Percentiles rank a stretch among this genome's conserved stretches.
Evolutionary conservation across 2,329 filamentous ascomycete species (phyloP).

Genomic region (Xylaria digitata): DNA sequence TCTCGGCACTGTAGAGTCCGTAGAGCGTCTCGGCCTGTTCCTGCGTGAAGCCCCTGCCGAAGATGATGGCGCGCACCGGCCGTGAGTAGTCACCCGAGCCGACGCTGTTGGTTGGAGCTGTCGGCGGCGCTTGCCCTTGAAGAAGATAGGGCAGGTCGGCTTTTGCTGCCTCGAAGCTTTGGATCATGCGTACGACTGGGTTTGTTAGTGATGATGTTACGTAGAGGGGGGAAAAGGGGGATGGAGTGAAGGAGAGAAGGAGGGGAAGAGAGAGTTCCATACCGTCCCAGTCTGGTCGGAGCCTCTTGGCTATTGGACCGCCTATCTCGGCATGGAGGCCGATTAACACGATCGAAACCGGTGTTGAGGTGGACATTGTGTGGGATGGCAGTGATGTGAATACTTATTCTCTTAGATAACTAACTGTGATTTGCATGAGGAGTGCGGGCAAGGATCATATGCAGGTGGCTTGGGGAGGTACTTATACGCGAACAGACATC

Average conservation of each 20-base stretch:
- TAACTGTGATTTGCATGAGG: neutral
- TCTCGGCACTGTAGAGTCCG: neutral
- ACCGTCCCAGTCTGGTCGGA: conserved; percentile 39
- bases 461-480: no score
- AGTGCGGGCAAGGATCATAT: neutral
- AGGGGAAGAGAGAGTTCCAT: neutral
- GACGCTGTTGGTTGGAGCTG: conserved; percentile 29
- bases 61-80: conserved; percentile 29
- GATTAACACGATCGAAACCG: conserved; percentile 37
- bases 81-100: conserved; percentile 25
- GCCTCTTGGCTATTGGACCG: conserved; percentile 24
- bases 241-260: no score
- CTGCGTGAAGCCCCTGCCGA: conserved; percentile 39
- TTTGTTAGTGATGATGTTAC: neutral
- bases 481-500: neutral
- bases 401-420: neutral
- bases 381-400: neutral
- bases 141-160: conserved; percentile 37
- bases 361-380: conserved; percentile 25
- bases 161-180: conserved; percentile 25
- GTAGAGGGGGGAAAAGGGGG: neutral
- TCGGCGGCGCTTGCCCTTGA: conserved; percentile 20
- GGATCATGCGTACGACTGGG: conserved; percentile 39
- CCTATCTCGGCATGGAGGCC: conserved; percentile 38
- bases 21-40: conserved; percentile 30